Percentiles rank a stretch among this genome's conserved stretches.
phyloP scores from a whole-genome alignment of 768 basidiomycete species.

The Symmetrospora coprosmae region DNA sequence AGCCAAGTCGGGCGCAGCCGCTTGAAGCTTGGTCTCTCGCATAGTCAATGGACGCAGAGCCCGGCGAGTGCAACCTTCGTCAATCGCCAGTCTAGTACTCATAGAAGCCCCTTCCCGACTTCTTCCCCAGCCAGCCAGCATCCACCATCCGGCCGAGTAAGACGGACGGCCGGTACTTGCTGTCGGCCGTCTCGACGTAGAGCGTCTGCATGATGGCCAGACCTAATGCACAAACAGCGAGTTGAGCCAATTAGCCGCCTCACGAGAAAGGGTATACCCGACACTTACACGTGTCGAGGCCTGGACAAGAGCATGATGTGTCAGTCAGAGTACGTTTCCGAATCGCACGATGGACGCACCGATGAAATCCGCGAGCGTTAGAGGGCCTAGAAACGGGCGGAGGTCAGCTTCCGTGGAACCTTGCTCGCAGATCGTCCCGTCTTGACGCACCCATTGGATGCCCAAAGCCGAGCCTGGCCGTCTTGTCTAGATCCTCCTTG shows the following conservation, averaged over 20 bases:
- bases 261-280: too few relatives aligned
- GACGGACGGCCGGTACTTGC: constrained; percentile 82
- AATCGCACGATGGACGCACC: constrained; percentile 2
- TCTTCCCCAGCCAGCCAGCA: constrained; percentile 68
- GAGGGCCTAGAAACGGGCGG: constrained; percentile 59
- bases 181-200: constrained; percentile 53
- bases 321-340: not conserved
- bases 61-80: not conserved
- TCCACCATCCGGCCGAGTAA: constrained; percentile 91
- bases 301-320: constrained; percentile 49
- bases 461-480: constrained; percentile 68
- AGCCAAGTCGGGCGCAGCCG: too few relatives aligned
- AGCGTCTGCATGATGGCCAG: constrained; percentile 22
- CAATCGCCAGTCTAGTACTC: constrained; percentile 45
- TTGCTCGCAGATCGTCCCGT: not conserved
- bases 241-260: too few relatives aligned
- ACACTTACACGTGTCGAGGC: constrained; percentile 77
- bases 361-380: constrained; percentile 55
- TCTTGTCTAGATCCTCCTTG: constrained; percentile 88
- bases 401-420: constrained; percentile 45
- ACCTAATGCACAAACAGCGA: too few relatives aligned
- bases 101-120: constrained; percentile 73
- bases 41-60: too few relatives aligned
- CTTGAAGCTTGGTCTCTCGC: too few relatives aligned
- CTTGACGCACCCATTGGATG: constrained; percentile 26